Percentiles rank a stretch among this genome's conserved stretches.
Evolutionary conservation across 306 rosid species (phyloP).

Genomic region (Macrotyloma uniflorum): DNA sequence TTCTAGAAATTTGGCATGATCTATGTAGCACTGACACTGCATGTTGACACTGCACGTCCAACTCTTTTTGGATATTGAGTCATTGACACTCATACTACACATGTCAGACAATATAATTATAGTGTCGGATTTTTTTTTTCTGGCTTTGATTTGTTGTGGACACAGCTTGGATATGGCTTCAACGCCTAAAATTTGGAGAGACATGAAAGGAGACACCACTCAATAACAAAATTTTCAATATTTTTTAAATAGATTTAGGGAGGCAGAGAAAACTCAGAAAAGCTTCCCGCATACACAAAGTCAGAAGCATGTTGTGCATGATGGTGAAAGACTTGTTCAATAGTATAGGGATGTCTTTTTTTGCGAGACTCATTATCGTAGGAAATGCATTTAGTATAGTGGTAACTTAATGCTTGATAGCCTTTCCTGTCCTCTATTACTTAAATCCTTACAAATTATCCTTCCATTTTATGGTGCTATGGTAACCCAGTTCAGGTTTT

Average conservation of each 20-base stretch:
- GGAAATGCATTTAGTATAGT: not conserved
- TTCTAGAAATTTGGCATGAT: slow-evolving; percentile 5
- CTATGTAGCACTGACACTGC: not conserved
- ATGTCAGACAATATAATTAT: not conserved
- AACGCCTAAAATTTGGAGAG: not conserved
- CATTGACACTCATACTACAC: not conserved
- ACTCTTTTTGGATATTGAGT: not conserved
- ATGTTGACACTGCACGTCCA: not conserved
- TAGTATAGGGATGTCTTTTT: not conserved
- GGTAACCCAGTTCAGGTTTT: slow-evolving; percentile 40
- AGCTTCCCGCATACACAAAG: not conserved
- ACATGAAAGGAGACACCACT: not conserved
- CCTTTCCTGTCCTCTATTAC: slow-evolving; percentile 28
- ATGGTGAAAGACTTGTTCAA: not conserved
- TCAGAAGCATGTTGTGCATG: not conserved
- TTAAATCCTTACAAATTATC: slow-evolving; percentile 17
- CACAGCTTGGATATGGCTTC: not conserved
- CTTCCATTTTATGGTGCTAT: slow-evolving; percentile 9
- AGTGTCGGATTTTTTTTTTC: not conserved
- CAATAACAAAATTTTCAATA: not conserved
- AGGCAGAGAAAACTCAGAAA: not conserved
- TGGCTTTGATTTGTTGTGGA: not conserved
- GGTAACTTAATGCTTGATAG: slow-evolving; percentile 5
- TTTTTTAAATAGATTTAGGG: not conserved
- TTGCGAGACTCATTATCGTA: not conserved